Evolutionary conservation across 1,284 basidiomycete species (phyloP).

Genomic region (Pseudozyma tsukubaensis): DNA sequence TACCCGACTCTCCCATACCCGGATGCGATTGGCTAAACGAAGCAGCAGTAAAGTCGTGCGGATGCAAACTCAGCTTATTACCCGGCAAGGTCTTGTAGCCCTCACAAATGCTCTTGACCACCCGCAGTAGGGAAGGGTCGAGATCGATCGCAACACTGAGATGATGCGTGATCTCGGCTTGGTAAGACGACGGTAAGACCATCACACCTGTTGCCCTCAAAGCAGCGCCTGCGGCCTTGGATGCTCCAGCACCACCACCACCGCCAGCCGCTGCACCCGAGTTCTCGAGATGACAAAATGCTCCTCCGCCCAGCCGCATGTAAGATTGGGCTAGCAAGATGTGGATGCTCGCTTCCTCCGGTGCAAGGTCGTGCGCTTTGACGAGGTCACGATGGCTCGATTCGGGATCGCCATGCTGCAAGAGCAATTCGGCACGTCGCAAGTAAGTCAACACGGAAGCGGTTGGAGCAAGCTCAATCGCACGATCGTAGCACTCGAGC

Average conservation of each 20-base stretch:
- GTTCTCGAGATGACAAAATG: constrained; percentile 52
- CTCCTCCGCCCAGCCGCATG: constrained; percentile 64
- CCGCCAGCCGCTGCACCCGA: constrained; percentile 3
- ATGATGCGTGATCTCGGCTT: constrained; percentile 60
- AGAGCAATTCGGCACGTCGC: constrained; percentile 32
- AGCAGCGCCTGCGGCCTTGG: constrained; percentile 9
- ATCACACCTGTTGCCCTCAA: constrained; percentile 24
- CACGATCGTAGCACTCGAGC: constrained; percentile 40
- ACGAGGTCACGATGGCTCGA: constrained; percentile 61
- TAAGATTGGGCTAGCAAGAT: constrained; percentile 65
- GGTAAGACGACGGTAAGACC: constrained; percentile 33
- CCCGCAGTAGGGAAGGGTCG: constrained; percentile 44
- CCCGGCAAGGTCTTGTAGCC: constrained; percentile 42
- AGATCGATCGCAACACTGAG: constrained; percentile 58
- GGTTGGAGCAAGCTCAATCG: constrained; percentile 26
- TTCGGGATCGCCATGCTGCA: constrained; percentile 31
- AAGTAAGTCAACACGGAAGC: constrained; percentile 44
- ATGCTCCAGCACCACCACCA: constrained; percentile 1
- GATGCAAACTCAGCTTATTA: constrained; percentile 25
- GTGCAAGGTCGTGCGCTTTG: constrained; percentile 53
- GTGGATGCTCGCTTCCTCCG: constrained; percentile 63
- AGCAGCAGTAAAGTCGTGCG: constrained; percentile 11
- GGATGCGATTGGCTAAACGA: constrained; percentile 23
- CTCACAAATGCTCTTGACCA: constrained; percentile 56
- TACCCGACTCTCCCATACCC: constrained; percentile 3